phyloP scores from a whole-genome alignment of 2,329 filamentous ascomycete genomes.

The Elsinoe batatas region DNA sequence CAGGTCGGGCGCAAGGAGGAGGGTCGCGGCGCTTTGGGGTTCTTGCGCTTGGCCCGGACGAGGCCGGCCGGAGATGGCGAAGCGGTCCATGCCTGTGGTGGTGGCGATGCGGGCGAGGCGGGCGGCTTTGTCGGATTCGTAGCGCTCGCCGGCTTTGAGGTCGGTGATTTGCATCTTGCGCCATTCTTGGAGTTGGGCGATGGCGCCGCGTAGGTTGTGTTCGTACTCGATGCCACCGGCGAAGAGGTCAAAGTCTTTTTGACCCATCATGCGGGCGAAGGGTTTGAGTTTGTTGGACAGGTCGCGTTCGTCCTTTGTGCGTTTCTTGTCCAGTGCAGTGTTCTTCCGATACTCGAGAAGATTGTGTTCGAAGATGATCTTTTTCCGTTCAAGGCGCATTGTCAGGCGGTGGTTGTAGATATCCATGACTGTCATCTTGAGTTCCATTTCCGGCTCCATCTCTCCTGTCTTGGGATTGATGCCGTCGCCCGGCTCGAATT shows the following conservation, averaged over 20 bases:
- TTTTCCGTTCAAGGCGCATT: slow-evolving; percentile 85
- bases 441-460: slow-evolving; percentile 88
- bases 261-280: slow-evolving; percentile 94
- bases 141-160: slow-evolving; percentile 78
- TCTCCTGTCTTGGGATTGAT: slow-evolving; percentile 75
- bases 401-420: slow-evolving; percentile 93
- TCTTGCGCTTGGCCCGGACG: slow-evolving; percentile 56
- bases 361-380: slow-evolving; percentile 91
- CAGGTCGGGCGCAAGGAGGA: slow-evolving; percentile 70
- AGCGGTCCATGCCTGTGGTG: slow-evolving; percentile 75
- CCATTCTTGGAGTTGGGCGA: slow-evolving; percentile 89
- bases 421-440: slow-evolving; percentile 96
- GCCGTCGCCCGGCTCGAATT: slow-evolving; percentile 92
- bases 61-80: slow-evolving; percentile 60
- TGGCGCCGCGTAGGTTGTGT: slow-evolving; percentile 81
- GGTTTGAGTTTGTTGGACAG: slow-evolving; percentile 89
- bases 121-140: slow-evolving; percentile 75
- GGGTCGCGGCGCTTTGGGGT: slow-evolving; percentile 61
- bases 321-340: slow-evolving; percentile 79
- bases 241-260: slow-evolving; percentile 77
- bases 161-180: slow-evolving; percentile 74
- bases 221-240: slow-evolving; percentile 81
- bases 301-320: slow-evolving; percentile 90
- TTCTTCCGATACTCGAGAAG: slow-evolving; percentile 92
- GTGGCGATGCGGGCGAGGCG: slow-evolving; percentile 57